Percentiles rank a stretch among this genome's conserved stretches.
These are phyloP conservation scores for Stylosanthes scabra DNA, from an alignment of 331 rosid genomes.

Conservation along the genomic window DNA sequence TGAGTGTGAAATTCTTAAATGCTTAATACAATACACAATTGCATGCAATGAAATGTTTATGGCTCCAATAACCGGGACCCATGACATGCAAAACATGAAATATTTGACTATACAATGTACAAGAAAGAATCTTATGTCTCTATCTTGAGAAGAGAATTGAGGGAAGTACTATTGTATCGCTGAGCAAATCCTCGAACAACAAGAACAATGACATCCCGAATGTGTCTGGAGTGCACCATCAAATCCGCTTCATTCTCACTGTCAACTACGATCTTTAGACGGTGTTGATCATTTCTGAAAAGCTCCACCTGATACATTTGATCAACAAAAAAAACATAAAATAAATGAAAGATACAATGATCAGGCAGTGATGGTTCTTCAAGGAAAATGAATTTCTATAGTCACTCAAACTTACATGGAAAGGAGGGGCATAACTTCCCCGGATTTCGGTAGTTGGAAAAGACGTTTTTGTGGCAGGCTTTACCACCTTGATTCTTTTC, in stretches of 20 bases:
- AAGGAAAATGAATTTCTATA: neutral
- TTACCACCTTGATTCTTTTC: constrained; percentile 90
- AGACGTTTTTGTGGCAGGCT: constrained; percentile 94
- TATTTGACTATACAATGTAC: constrained; percentile 32
- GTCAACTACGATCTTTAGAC: constrained; percentile 89
- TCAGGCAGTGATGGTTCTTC: neutral
- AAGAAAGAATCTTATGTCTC: constrained; percentile 54
- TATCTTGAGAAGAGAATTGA: constrained; percentile 94
- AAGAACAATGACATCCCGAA: constrained; percentile 86
- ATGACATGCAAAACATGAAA: constrained; percentile 13
- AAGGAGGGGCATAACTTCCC: constrained; percentile 94
- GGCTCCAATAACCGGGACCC: constrained; percentile 35
- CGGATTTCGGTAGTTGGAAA: constrained; percentile 95
- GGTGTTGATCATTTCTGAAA: constrained; percentile 88
- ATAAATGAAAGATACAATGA: constrained; percentile 24
- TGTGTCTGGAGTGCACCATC: constrained; percentile 94
- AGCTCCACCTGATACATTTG: constrained; percentile 81
- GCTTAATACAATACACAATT: neutral
- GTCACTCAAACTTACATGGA: constrained; percentile 73
- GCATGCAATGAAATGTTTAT: constrained; percentile 5
- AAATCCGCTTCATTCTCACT: constrained; percentile 87
- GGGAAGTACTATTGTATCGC: constrained; percentile 95
- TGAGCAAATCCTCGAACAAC: constrained; percentile 98
- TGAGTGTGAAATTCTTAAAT: constrained; percentile 10
- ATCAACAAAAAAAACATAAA: constrained; percentile 10